Evolutionary conservation across 768 basidiomycete genomes (phyloP).

Genomic region (Bullera alba): DNA sequence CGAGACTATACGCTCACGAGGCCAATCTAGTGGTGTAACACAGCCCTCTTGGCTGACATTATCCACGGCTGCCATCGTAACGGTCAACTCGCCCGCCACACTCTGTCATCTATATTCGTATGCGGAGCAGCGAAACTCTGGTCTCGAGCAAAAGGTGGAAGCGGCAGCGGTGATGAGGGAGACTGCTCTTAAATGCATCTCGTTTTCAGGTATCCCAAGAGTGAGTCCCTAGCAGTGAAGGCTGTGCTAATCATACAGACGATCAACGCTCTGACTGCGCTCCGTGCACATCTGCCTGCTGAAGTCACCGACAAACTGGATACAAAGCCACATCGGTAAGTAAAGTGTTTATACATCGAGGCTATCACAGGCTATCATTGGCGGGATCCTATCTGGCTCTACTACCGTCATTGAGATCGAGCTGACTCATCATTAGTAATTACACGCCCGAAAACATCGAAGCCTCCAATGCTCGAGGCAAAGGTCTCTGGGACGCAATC

Average conservation of each 20-base stretch:
- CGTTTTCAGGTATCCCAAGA: constrained; percentile 52
- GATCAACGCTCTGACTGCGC: constrained; percentile 70
- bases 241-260: constrained; percentile 53
- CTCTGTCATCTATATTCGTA: constrained; percentile 76
- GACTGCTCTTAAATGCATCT: constrained; percentile 77
- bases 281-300: constrained; percentile 69
- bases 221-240: constrained; percentile 12
- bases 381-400: too few species aligned
- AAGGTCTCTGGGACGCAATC: constrained; percentile 72
- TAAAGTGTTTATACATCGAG: too few species aligned
- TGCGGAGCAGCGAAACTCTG: constrained; percentile 49
- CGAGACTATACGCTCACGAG: constrained; percentile 23
- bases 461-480: constrained; percentile 62
- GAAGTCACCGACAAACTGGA: constrained; percentile 68
- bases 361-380: constrained; percentile 2
- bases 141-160: constrained; percentile 3
- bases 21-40: constrained; percentile 11
- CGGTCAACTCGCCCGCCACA: constrained; percentile 70
- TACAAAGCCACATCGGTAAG: constrained; percentile 61
- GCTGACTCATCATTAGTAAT: constrained; percentile 12
- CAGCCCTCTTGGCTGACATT: constrained; percentile 30
- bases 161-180: constrained; percentile 63
- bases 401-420: neutral
- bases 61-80: constrained; percentile 76
- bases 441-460: constrained; percentile 53